Percentiles rank a stretch among this genome's conserved stretches.
phyloP scores from a whole-genome alignment of 2,329 filamentous ascomycete species.

The Cryphonectria carpinicola region DNA sequence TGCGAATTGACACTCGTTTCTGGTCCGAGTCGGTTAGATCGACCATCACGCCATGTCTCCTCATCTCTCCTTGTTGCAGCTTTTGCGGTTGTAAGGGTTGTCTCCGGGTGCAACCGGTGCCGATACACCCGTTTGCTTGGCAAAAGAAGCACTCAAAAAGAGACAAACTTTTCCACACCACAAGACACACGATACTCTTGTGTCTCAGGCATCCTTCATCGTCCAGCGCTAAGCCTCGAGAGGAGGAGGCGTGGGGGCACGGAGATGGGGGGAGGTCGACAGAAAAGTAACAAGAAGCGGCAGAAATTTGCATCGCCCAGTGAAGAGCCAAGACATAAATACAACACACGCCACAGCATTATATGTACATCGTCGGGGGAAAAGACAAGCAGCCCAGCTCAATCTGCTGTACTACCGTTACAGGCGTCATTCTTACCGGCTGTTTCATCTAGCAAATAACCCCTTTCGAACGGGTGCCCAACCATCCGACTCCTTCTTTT shows the following conservation, averaged over 20 bases:
- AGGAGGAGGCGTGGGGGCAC: too few relatives aligned
- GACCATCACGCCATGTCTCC: not conserved
- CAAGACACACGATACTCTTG: not conserved
- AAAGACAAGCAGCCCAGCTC: too few relatives aligned
- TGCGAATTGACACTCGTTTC: not conserved
- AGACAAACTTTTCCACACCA: not conserved
- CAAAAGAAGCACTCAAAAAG: not conserved
- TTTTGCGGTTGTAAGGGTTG: not conserved
- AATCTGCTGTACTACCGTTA: not conserved
- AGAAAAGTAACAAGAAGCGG: too few relatives aligned
- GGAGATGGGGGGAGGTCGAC: not conserved
- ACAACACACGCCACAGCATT: too few relatives aligned
- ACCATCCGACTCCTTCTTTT: not conserved
- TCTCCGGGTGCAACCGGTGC: not conserved
- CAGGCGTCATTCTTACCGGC: not conserved
- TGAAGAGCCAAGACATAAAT: too few relatives aligned
- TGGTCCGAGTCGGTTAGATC: not conserved
- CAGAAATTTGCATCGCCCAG: not conserved
- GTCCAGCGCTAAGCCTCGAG: not conserved
- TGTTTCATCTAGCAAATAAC: not conserved
- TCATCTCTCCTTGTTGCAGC: not conserved
- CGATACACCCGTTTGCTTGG: not conserved
- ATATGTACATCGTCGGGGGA: too few relatives aligned
- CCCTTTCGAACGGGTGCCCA: not conserved
- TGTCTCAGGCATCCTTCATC: not conserved